A percentile compares a stretch with the other conserved stretches of the same genome.
Evolutionary conservation across 306 rosid species (phyloP).

Genomic region (Vigna hirtella): DNA sequence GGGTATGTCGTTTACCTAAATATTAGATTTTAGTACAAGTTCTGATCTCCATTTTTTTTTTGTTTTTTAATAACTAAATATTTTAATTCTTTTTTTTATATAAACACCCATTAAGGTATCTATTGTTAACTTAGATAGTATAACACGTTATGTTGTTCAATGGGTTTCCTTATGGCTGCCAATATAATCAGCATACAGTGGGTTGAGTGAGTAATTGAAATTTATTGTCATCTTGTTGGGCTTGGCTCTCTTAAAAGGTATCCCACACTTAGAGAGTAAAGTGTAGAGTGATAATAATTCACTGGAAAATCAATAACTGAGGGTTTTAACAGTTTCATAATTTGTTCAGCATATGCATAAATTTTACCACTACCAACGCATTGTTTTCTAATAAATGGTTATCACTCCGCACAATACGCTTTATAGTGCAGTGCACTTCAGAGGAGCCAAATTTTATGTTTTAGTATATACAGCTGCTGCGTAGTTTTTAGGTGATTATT

Average conservation of each 20-base stretch:
- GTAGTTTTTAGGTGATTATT: conserved; percentile 25
- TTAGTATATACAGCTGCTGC: conserved; percentile 20
- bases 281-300: not conserved
- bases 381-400: not conserved
- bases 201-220: conserved; percentile 25
- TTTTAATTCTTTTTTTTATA: not conserved
- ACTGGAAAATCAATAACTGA: not conserved
- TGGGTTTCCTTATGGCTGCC: conserved; percentile 10
- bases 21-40: conserved; percentile 19
- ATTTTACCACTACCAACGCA: not conserved
- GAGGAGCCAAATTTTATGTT: conserved; percentile 22
- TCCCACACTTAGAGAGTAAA: not conserved
- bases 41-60: not conserved
- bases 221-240: conserved; percentile 11
- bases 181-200: conserved; percentile 11
- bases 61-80: conserved; percentile 5
- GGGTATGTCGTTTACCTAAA: conserved; percentile 68
- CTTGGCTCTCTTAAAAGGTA: not conserved
- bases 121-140: conserved; percentile 1
- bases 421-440: not conserved
- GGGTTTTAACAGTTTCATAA: not conserved
- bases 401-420: not conserved
- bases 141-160: not conserved
- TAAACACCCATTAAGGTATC: conserved; percentile 26
- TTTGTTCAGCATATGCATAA: not conserved